Evolutionary conservation across 2,329 filamentous ascomycete species (phyloP), one percentile per base, ranked within the genome.

Genomic region (Colletotrichum theobromicola): DNA sequence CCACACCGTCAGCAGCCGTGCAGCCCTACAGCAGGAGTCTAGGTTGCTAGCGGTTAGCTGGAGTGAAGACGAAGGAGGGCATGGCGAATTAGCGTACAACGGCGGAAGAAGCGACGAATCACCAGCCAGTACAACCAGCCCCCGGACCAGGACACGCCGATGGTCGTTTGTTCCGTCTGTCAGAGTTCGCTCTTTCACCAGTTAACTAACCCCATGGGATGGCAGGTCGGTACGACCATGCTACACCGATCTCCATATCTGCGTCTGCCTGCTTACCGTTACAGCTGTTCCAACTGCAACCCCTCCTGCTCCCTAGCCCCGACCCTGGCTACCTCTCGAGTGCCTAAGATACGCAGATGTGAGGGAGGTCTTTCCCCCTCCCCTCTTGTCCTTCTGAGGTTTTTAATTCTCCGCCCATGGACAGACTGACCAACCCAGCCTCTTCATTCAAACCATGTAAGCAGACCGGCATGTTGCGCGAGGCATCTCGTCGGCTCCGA

Each of bases 1-100:
- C 71, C 71, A 70, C 53, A 50, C 34, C 55, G 60, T 66, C 71
- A 74, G 71, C 61, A 72, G 57, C 61, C 53, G 71, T 65, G 71
- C 71, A 74, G 71, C 71, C 71, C 71, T 71, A 74, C 61, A 24
- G 61, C 50, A 42, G 24, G 16, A 26, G 10, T 53, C 71, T 71
- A 74, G 32, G 28, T 24, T 55, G 15, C n/a, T 21, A n/a, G 10
- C 13, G n/a, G 67, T 18, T 63, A 61, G 66, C 34, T 8, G 24
- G 24, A 24, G 65, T 55, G 21, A 30, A n/a, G 30, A n/a, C 30
- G 57, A n/a, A 32, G 21, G 32, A 50, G 28, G 58, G 26, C 42
- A 50, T 37, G 50, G 46, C 64, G 64, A 57, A 58, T 67, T 67
- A 55, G 53, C 21, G 28, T 28, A 30, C 6, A 32, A 61, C 37